These are phyloP conservation scores for Botryococcus braunii DNA, from an alignment of 163 green algal species.

Conservation along the genomic window DNA sequence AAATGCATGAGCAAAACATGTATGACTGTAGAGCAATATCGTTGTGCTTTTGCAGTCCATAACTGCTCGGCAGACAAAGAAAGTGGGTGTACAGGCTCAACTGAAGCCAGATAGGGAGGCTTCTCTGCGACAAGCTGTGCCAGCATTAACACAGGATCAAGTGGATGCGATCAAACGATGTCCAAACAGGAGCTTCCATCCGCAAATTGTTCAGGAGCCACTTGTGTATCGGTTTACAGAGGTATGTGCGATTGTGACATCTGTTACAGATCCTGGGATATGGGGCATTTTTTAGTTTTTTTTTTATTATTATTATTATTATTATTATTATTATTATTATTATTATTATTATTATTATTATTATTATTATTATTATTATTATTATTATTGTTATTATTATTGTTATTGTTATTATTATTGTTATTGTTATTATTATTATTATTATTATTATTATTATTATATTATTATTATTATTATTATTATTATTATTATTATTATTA, in stretches of 20 bases:
- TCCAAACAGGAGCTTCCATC: conserved; percentile 36
- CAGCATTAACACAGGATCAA: conserved; percentile 32
- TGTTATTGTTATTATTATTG: no score
- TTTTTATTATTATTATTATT: no score
- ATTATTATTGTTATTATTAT: no score
- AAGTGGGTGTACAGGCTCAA: conserved; percentile 24
- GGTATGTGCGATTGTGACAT: conserved; percentile 3
- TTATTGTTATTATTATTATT: no score
- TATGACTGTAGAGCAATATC: background rate
- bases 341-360: no score
- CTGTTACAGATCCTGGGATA: background rate
- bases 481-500: no score
- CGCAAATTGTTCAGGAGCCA: conserved; percentile 41
- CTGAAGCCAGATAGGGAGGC: conserved; percentile 28
- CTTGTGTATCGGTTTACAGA: conserved; percentile 36
- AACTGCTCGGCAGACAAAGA: background rate
- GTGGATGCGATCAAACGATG: conserved; percentile 37
- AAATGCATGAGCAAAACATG: background rate
- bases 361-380: no score
- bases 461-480: no score
- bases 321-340: no score
- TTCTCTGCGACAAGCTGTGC: conserved; percentile 29
- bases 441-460: no score
- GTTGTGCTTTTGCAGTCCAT: background rate
- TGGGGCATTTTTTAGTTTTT: no score